phyloP scores from a whole-genome alignment of 257 asterid species.

The Solanum tarapatanum region DNA sequence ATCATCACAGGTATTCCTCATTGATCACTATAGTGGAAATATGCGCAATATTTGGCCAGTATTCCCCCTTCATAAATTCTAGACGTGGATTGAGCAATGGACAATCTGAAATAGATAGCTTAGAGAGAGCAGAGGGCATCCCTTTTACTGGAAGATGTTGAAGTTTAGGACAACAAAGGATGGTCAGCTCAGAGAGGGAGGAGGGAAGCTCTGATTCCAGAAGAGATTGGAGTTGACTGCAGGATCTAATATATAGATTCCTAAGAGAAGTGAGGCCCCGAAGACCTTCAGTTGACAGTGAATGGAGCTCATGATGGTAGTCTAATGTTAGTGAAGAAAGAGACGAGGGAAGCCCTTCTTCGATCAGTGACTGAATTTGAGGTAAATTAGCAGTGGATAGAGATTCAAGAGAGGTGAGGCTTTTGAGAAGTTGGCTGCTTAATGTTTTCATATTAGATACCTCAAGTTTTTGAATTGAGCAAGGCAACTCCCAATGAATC shows the following conservation, averaged over 20 bases:
- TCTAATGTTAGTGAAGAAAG: neutral
- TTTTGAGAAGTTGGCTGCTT: neutral
- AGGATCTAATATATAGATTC: fast-evolving
- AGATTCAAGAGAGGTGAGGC: neutral
- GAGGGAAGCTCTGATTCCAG: neutral
- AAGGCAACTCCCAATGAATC: neutral
- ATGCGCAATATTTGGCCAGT: neutral
- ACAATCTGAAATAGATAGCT: neutral
- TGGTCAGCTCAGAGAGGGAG: neutral
- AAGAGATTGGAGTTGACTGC: neutral
- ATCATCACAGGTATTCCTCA: neutral
- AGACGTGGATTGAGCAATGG: neutral
- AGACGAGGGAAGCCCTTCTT: neutral
- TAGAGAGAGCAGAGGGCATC: neutral
- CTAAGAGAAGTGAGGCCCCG: neutral
- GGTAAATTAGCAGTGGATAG: neutral
- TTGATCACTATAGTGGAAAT: neutral
- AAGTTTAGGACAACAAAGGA: fast-evolving
- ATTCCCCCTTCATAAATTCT: neutral
- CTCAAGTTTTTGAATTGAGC: fast-evolving
- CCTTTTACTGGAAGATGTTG: neutral
- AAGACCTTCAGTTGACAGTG: neutral
- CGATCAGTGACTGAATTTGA: neutral
- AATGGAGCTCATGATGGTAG: neutral
- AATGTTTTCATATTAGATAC: neutral